These are phyloP conservation scores for Malus hybrid DNA, from an alignment of 331 rosid genomes.

Conservation along the genomic window DNA sequence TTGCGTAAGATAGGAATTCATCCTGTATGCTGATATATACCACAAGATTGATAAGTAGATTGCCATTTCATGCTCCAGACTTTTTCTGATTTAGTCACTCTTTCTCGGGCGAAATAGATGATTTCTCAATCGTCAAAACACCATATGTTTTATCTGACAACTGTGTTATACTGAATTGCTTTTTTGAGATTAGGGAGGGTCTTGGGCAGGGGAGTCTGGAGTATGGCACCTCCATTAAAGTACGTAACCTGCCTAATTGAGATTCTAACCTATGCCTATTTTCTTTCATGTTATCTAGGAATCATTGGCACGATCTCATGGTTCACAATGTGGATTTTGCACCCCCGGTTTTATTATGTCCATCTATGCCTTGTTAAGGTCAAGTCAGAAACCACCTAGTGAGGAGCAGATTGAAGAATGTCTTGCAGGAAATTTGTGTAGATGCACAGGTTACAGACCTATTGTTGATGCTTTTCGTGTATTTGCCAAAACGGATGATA, in stretches of 20 bases:
- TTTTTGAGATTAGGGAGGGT: background rate
- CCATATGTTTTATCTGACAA: background rate
- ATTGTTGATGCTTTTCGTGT: constrained; percentile 85
- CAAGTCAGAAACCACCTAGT: constrained; percentile 67
- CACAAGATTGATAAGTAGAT: background rate
- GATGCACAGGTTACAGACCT: constrained; percentile 97
- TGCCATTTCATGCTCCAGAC: background rate
- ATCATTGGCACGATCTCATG: constrained; percentile 78
- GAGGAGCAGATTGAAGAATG: constrained; percentile 87
- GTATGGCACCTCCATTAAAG: background rate
- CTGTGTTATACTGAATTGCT: background rate
- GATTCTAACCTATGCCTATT: background rate
- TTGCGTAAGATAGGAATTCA: background rate
- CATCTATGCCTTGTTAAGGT: constrained; percentile 74
- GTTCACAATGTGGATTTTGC: constrained; percentile 97
- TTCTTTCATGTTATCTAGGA: constrained; percentile 40
- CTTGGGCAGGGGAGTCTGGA: background rate
- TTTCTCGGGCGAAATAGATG: background rate
- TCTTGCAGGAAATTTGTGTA: constrained; percentile 90
- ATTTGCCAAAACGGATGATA: constrained; percentile 72
- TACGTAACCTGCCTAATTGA: background rate
- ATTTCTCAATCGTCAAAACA: background rate
- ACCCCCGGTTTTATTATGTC: constrained; percentile 97
- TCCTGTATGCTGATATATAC: background rate
- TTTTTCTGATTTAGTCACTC: background rate